phyloP scores from a whole-genome alignment of 257 asterid species.

The Primulina tabacum region DNA sequence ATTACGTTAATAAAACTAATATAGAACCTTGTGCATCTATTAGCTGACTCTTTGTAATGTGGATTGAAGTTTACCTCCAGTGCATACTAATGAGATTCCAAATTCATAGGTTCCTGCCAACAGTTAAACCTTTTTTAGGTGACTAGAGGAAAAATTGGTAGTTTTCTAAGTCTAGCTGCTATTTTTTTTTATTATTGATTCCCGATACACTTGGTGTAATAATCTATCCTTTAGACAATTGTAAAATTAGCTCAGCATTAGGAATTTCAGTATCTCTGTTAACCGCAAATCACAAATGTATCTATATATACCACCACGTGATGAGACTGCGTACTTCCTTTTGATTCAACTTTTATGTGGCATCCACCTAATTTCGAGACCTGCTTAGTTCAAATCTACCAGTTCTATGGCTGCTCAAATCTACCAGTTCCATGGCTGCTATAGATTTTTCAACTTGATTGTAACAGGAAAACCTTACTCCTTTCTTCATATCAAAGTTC shows the following conservation, averaged over 20 bases:
- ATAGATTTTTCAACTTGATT: too few relatives aligned
- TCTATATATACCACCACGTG: too few relatives aligned
- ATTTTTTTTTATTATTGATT: neutral
- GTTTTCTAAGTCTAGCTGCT: neutral
- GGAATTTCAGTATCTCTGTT: too few relatives aligned
- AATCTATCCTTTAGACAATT: neutral
- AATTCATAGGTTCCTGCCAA: neutral
- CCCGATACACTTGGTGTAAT: neutral
- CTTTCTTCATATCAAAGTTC: too few relatives aligned
- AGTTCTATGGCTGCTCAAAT: neutral
- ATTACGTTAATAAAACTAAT: conserved; percentile 3
- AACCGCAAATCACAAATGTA: too few relatives aligned
- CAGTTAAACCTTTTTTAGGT: neutral
- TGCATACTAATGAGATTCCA: conserved; percentile 2
- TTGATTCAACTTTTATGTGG: too few relatives aligned
- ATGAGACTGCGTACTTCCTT: too few relatives aligned
- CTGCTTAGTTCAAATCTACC: neutral
- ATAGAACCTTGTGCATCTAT: neutral
- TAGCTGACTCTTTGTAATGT: neutral
- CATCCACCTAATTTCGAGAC: too few relatives aligned
- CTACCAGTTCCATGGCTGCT: neutral
- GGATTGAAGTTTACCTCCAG: neutral
- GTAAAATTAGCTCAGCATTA: neutral
- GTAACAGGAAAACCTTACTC: too few relatives aligned
- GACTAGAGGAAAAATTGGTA: neutral